These are phyloP conservation scores for Auricularia sp. DNA, from an alignment of 768 basidiomycete genomes.

Conservation along the genomic window DNA sequence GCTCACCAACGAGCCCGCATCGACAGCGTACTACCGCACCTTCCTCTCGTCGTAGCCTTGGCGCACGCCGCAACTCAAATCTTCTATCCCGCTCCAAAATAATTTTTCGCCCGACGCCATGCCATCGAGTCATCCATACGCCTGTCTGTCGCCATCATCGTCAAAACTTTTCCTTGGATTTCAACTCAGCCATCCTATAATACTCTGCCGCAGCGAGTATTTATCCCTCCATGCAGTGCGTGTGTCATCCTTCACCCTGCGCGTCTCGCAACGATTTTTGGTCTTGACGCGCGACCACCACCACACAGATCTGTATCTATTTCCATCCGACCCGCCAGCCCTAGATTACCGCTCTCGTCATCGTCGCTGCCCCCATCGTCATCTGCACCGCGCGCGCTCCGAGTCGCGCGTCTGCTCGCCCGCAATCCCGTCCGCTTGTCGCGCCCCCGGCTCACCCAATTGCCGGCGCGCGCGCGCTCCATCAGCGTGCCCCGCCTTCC, in stretches of 20 bases:
- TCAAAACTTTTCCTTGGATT: too few species aligned
- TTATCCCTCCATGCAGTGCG: neutral
- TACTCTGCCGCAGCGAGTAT: too few species aligned
- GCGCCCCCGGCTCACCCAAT: neutral
- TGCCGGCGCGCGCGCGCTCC: too few species aligned
- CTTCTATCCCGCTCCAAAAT: neutral
- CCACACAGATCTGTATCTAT: neutral
- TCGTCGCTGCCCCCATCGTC: neutral
- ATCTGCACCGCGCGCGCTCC: neutral
- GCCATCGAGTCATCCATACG: neutral
- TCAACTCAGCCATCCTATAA: too few species aligned
- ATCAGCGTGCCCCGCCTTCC: too few species aligned
- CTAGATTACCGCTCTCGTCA: neutral
- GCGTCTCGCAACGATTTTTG: neutral
- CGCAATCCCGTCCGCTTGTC: neutral
- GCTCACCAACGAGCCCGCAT: neutral
- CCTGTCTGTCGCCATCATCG: neutral
- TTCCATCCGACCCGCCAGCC: neutral
- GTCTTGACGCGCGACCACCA: neutral
- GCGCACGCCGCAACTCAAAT: neutral
- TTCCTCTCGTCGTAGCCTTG: neutral
- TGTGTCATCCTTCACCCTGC: neutral
- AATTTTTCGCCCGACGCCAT: neutral
- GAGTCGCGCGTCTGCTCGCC: neutral
- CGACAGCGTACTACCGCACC: constrained; percentile 1